Percentiles rank a stretch among this genome's conserved stretches.
These are phyloP conservation scores for Mycena rebaudengoi DNA, from an alignment of 768 basidiomycete genomes.

Conservation along the genomic window DNA sequence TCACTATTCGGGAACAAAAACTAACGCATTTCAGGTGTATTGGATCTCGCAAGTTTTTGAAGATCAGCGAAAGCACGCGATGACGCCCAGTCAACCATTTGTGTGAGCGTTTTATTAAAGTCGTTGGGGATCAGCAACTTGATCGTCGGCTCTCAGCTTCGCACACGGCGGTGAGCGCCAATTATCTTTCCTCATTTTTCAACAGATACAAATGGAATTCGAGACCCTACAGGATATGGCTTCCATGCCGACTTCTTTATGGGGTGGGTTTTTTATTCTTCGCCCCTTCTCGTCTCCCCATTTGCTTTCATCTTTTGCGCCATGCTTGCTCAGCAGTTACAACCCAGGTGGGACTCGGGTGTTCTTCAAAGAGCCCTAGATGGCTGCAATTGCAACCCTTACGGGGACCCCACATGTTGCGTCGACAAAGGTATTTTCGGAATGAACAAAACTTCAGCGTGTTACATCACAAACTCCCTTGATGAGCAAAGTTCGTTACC, in stretches of 20 bases:
- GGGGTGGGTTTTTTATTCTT: constrained; percentile 14
- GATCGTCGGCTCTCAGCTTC: constrained; percentile 27
- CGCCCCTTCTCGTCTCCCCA: too few relatives aligned
- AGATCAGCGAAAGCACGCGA: constrained; percentile 30
- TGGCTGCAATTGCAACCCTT: constrained; percentile 37
- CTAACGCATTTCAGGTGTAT: constrained; percentile 29
- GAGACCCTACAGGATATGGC: constrained; percentile 54
- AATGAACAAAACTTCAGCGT: constrained; percentile 27
- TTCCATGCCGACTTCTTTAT: constrained; percentile 48
- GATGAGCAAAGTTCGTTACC: constrained; percentile 28
- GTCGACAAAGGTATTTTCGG: constrained; percentile 31
- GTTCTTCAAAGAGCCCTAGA: constrained; percentile 49
- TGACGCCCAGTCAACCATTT: constrained; percentile 41
- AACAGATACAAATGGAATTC: constrained; percentile 27
- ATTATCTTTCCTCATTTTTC: not conserved
- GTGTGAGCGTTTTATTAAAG: constrained; percentile 25
- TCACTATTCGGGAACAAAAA: not conserved
- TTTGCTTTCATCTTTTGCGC: too few relatives aligned
- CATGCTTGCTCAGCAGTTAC: too few relatives aligned
- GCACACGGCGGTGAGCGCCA: constrained; percentile 29
- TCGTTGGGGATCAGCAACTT: not conserved
- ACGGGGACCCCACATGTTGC: constrained; percentile 34
- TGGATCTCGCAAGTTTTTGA: constrained; percentile 38
- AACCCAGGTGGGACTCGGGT: constrained; percentile 47
- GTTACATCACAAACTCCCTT: constrained; percentile 31